Evolutionary conservation across 169 alveolate genomes (phyloP).

Genomic region (Cryptosporidium andersoni): DNA sequence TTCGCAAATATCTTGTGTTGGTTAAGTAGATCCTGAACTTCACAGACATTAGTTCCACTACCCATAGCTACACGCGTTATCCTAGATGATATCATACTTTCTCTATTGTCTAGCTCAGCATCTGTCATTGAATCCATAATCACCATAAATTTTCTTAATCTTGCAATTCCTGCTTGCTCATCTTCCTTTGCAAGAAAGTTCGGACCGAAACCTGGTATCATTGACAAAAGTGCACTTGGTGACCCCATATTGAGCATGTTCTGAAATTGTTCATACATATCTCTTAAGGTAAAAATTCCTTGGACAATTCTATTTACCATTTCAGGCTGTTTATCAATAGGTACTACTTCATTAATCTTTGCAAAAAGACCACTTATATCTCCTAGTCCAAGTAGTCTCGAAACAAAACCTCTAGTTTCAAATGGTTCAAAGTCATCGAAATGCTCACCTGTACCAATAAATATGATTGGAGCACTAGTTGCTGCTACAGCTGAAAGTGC

Average conservation of each 20-base stretch:
- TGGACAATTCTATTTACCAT: conserved; percentile 91
- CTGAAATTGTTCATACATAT: conserved; percentile 96
- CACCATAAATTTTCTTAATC: conserved; percentile 93
- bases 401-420: conserved; percentile 96
- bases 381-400: conserved; percentile 96
- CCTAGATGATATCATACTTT: conserved; percentile 89
- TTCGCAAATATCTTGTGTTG: conserved; percentile 94
- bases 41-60: conserved; percentile 91
- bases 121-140: conserved; percentile 97
- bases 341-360: conserved; percentile 94
- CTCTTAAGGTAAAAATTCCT: conserved; percentile 94
- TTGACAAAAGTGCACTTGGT: conserved; percentile 91
- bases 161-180: conserved; percentile 95
- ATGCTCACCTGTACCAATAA: conserved; percentile 99
- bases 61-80: conserved; percentile 94
- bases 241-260: conserved; percentile 95
- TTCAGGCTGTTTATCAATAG: conserved; percentile 93
- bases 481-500: conserved; percentile 99
- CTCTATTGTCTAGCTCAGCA: conserved; percentile 92
- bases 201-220: conserved; percentile 93
- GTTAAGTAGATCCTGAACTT: conserved; percentile 90
- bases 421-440: conserved; percentile 98
- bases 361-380: conserved; percentile 95
- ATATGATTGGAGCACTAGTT: conserved; percentile 91
- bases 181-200: conserved; percentile 91